phyloP scores from a whole-genome alignment of 306 rosid species.

The Psophocarpus tetragonolobus region DNA sequence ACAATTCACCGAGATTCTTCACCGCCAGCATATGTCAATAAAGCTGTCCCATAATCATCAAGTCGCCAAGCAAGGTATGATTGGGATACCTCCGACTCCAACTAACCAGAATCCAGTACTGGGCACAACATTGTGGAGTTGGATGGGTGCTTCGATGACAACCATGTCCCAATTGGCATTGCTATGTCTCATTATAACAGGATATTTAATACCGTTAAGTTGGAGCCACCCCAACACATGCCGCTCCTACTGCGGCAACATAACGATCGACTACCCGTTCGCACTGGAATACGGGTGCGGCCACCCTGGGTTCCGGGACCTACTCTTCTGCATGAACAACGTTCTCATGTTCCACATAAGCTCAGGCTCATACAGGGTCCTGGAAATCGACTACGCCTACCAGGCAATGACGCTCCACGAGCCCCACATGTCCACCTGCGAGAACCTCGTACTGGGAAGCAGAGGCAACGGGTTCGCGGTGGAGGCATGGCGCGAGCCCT shows the following conservation, averaged over 20 bases:
- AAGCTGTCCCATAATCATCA: constrained; percentile 46
- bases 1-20: constrained; percentile 66
- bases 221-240: constrained; percentile 44
- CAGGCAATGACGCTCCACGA: constrained; percentile 82
- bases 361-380: constrained; percentile 89
- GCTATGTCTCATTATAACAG: constrained; percentile 33
- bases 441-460: constrained; percentile 63
- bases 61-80: constrained; percentile 54
- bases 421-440: constrained; percentile 92
- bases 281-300: constrained; percentile 81
- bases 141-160: too few species aligned
- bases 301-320: constrained; percentile 96
- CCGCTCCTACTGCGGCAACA: constrained; percentile 86
- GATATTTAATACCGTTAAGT: constrained; percentile 27
- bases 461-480: constrained; percentile 74
- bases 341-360: constrained; percentile 85
- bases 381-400: constrained; percentile 91
- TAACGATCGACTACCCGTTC: constrained; percentile 90
- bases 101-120: too few species aligned
- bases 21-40: constrained; percentile 52
- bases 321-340: constrained; percentile 81
- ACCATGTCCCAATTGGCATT: constrained; percentile 48
- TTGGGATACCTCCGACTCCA: too few species aligned
- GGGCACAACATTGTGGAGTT: too few species aligned
- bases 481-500: constrained; percentile 81